Percentiles rank a stretch among this genome's conserved stretches.
These are phyloP conservation scores for Blastomyces silverae DNA, from an alignment of 2,329 filamentous ascomycete genomes.

Conservation along the genomic window DNA sequence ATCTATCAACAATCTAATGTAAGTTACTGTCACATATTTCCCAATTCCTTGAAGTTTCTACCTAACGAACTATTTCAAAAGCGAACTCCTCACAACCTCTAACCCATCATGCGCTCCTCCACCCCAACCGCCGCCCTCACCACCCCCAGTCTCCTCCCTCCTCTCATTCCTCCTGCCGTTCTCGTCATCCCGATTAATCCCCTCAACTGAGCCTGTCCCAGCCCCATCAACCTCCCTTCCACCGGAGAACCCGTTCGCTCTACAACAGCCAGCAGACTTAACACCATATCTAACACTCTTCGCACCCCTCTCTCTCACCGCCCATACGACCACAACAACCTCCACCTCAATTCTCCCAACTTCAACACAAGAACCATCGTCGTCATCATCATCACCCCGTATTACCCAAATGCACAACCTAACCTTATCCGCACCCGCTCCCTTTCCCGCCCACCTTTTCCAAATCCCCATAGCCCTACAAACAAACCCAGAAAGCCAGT, in stretches of 20 bases:
- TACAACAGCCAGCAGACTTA: conserved; percentile 49
- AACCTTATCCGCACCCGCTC: conserved; percentile 32
- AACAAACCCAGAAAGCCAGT: conserved; percentile 33
- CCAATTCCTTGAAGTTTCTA: conserved; percentile 17
- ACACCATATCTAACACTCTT: conserved; percentile 65
- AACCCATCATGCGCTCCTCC: conserved; percentile 26
- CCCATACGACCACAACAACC: conserved; percentile 25
- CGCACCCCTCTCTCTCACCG: conserved; percentile 55
- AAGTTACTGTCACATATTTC: conserved; percentile 20
- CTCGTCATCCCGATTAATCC: conserved; percentile 21
- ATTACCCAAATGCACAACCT: conserved; percentile 33
- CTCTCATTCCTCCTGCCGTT: conserved; percentile 41
- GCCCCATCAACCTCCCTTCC: conserved; percentile 34
- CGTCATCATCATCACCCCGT: conserved; percentile 15
- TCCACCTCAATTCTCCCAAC: conserved; percentile 9
- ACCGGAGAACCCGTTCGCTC: conserved; percentile 59
- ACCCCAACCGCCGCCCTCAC: conserved; percentile 22
- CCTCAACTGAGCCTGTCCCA: conserved; percentile 21
- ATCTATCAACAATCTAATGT: conserved; percentile 33
- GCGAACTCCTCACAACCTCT: conserved; percentile 29
- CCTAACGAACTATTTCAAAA: conserved; percentile 25
- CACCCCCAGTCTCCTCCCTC: conserved; percentile 31
- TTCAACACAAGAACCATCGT: conserved; percentile 20
- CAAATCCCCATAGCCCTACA: conserved; percentile 32
- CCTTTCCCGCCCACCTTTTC: conserved; percentile 33